Percentiles rank a stretch among this genome's conserved stretches.
Evolutionary conservation across 176 grass and related monocot genomes (phyloP).

Genomic region (Rhynchospora breviuscula): DNA sequence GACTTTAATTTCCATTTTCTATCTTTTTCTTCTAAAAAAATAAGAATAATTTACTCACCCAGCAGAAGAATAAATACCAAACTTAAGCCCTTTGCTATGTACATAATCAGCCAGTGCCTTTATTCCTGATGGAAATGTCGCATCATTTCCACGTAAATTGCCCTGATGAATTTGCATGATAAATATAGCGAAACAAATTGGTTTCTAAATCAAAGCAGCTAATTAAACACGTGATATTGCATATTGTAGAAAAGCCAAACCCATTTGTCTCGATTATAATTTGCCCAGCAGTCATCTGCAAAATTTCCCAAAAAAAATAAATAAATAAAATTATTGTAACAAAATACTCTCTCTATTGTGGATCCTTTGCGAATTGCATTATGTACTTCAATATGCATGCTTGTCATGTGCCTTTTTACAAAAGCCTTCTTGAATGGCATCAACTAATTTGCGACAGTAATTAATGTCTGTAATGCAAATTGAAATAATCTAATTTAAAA

Average conservation of each 20-base stretch:
- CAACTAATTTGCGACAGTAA: neutral
- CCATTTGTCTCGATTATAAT: constrained; percentile 36
- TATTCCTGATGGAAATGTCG: constrained; percentile 61
- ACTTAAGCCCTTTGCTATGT: constrained; percentile 57
- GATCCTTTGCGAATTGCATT: neutral
- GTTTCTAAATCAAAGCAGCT: neutral
- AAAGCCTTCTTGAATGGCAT: neutral
- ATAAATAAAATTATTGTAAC: constrained; percentile 2
- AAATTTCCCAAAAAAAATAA: neutral
- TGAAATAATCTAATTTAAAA: neutral
- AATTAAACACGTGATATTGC: neutral
- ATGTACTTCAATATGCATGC: neutral
- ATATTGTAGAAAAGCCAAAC: constrained; percentile 3
- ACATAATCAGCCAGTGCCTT: constrained; percentile 72
- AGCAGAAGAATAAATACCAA: constrained; percentile 61
- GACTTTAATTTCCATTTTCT: neutral
- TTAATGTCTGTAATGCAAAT: neutral
- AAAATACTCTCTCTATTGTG: neutral
- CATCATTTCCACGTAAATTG: constrained; percentile 32
- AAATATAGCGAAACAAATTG: neutral
- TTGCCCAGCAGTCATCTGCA: constrained; percentile 75
- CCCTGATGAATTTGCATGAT: constrained; percentile 31
- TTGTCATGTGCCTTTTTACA: neutral
- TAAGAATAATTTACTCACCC: constrained; percentile 27
- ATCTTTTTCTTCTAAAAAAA: neutral